Conservation (phyloP, 805 yeast species). For the Metschnikowia corniflorae region DNA sequence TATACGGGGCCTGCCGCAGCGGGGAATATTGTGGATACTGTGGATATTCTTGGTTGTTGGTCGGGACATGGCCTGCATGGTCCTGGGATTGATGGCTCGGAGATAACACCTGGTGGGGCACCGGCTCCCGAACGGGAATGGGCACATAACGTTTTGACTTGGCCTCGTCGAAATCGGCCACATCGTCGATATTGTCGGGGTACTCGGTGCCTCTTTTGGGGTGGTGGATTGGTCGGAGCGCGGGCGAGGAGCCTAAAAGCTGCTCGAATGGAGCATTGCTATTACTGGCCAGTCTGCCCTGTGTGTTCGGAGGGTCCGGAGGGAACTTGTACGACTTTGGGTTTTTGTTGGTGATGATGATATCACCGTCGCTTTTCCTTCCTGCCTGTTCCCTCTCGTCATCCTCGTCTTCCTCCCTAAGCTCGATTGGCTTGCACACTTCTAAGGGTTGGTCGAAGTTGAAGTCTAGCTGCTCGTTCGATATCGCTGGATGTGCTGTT, state of each 20-base stretch:
- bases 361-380: constrained; percentile 32
- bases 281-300: too few relatives aligned
- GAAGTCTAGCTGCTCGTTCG: constrained; percentile 18
- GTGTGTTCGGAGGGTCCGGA: constrained; percentile 35
- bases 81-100: not conserved
- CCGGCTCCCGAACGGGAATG: constrained; percentile 40
- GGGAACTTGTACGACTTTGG: constrained; percentile 60
- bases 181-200: constrained; percentile 35
- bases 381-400: constrained; percentile 3
- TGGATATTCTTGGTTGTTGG: not conserved
- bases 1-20: not conserved
- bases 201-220: constrained; percentile 13
- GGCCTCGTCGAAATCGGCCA: constrained; percentile 18
- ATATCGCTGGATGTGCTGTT: constrained; percentile 3
- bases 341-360: constrained; percentile 42
- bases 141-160: constrained; percentile 32
- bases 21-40: not conserved
- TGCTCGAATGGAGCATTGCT: constrained; percentile 7
- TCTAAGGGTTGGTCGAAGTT: constrained; percentile 18
- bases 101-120: not conserved
- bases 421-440: constrained; percentile 21
- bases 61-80: not conserved
- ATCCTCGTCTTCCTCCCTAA: constrained; percentile 29
- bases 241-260: constrained; percentile 3
- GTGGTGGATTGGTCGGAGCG: constrained; percentile 15